phyloP scores from a whole-genome alignment of 2,329 filamentous ascomycete genomes.

The Ophiostoma ulmi region DNA sequence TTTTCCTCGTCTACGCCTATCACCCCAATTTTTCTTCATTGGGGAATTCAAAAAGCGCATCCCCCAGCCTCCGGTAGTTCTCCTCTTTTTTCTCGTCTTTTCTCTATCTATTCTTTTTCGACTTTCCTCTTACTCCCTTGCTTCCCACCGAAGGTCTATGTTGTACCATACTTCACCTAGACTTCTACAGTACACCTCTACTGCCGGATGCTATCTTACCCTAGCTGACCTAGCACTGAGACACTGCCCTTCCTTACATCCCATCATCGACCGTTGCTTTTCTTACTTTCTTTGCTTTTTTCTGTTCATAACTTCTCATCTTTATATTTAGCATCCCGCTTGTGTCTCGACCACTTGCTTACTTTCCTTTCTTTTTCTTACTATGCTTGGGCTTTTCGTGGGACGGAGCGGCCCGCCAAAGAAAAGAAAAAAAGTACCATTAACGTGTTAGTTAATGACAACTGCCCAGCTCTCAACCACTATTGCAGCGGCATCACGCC shows the following conservation, averaged over 20 bases:
- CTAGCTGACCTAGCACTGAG: neutral
- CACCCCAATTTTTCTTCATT: neutral
- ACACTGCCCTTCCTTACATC: neutral
- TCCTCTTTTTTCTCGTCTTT: slow-evolving; percentile 8
- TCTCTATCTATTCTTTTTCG: slow-evolving; percentile 8
- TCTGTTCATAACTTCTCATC: neutral
- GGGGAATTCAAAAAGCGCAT: neutral
- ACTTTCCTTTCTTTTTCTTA: neutral
- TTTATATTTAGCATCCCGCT: neutral
- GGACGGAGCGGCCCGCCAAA: slow-evolving; percentile 3
- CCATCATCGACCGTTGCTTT: neutral
- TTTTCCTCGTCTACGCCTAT: neutral
- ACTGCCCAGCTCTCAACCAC: neutral
- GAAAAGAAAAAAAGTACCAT: neutral
- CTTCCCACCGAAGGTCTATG: neutral
- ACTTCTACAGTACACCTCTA: neutral
- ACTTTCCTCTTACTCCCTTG: slow-evolving; percentile 13
- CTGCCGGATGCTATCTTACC: neutral
- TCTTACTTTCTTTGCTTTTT: neutral
- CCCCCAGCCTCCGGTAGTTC: neutral
- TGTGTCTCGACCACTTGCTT: neutral
- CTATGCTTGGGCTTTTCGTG: neutral
- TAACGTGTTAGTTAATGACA: neutral
- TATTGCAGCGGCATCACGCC: neutral
- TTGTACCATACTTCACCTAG: neutral